Percentiles rank a stretch among this genome's conserved stretches.
These are phyloP conservation scores for Theileria parva DNA, from an alignment of 169 alveolate species.

Conservation along the genomic window DNA sequence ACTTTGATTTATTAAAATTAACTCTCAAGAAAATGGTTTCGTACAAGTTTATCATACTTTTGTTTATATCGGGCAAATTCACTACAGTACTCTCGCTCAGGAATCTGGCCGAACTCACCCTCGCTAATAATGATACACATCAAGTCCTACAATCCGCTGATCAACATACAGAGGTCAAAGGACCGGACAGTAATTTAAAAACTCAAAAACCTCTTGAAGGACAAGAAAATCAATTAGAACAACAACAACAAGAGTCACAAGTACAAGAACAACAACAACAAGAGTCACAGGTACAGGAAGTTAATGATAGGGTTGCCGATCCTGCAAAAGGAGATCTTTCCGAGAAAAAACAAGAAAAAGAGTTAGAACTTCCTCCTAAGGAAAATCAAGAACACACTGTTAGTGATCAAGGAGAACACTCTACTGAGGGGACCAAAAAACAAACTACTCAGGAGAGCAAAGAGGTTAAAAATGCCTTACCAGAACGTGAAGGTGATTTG, in stretches of 20 bases:
- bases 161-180: not conserved
- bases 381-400: not conserved
- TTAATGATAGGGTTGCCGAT: not conserved
- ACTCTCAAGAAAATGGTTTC: not conserved
- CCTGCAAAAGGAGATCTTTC: not conserved
- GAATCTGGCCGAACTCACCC: not conserved
- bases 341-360: not conserved
- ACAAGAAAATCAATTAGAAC: not conserved
- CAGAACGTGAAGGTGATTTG: not conserved
- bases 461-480: not conserved
- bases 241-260: too few species aligned
- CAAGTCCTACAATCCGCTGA: not conserved
- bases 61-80: constrained; percentile 1
- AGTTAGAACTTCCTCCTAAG: not conserved
- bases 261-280: constrained; percentile 9
- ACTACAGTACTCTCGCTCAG: not conserved
- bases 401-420: not conserved
- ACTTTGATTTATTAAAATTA: not conserved
- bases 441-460: not conserved
- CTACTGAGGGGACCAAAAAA: not conserved
- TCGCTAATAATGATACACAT: not conserved
- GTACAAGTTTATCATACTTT: not conserved
- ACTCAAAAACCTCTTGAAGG: not conserved
- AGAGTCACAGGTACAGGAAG: constrained; percentile 6
- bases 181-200: not conserved